Evolutionary conservation across 345 rosid species (phyloP), one percentile per base, ranked within the genome.

Genomic region (Citrus medica): DNA sequence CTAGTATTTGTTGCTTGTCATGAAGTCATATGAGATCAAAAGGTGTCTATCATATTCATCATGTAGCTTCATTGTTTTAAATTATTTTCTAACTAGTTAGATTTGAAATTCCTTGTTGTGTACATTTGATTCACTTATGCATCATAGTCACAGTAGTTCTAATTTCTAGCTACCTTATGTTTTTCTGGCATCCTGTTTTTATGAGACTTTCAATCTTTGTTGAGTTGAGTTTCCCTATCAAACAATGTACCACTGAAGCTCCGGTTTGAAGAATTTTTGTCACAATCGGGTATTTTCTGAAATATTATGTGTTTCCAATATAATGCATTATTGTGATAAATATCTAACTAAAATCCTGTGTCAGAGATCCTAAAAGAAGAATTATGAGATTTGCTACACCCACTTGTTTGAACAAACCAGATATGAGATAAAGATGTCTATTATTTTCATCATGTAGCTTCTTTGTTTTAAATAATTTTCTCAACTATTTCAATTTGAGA

Each of bases 281-380:
- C 21, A 1, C 56, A 60, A 64, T 46, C 73, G 8, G 22, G 22
- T 68, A 67, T 38, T 81, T 76, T 59, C 58, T 69, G 17, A 33
- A 42, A 35, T 42, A 24, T 71, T 30, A 65, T 76, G 53, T 42
- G 60, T 67, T 17, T 17, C 5, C 30, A 28, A 55, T 9, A 25
- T 71, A 33, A 70, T 48, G 68, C 64, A 16, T n/a, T 73, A 25
- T 19, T 70, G 60, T 9, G 82, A 32, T 27, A 30, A 25, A 42
- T 71, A 67, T 80, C 83, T 85, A 73, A 86, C 28, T 55, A 65
- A 76, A 3, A 71, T 53, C 53, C 80, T 56, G 76, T 82, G 2
- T 64, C 48, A 65, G 82, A 96, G 98, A 96, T 96, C 86, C 88
- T 91, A 81, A 96, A 94, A 89, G 98, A 94, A 89, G 99, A 96